phyloP scores from a whole-genome alignment of 805 yeast genomes.

The Kazachstania africana region DNA sequence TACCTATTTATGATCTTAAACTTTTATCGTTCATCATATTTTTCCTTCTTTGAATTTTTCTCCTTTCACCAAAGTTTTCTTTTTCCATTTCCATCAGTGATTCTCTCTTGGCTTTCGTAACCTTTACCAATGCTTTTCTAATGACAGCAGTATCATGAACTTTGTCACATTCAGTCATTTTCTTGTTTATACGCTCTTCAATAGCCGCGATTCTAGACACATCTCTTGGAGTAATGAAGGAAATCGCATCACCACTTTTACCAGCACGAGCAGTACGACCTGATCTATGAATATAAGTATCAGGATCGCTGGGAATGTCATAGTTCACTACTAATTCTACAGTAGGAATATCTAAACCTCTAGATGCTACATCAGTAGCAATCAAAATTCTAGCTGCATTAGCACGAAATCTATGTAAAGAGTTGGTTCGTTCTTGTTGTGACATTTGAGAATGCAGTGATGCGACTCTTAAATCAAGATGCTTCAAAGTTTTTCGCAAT shows the following conservation, averaged over 20 bases:
- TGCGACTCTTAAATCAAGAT: constrained; percentile 69
- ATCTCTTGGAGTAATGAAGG: constrained; percentile 79
- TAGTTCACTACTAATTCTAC: constrained; percentile 85
- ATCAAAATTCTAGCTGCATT: constrained; percentile 86
- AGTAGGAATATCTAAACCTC: constrained; percentile 93
- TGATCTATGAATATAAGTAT: constrained; percentile 90
- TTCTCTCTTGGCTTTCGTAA: constrained; percentile 79
- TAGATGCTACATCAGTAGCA: constrained; percentile 94
- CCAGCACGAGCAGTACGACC: constrained; percentile 99
- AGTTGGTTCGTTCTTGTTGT: constrained; percentile 81
- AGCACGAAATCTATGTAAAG: constrained; percentile 86
- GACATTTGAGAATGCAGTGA: constrained; percentile 93
- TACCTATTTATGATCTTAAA: constrained; percentile 1
- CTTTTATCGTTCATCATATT: constrained; percentile 20
- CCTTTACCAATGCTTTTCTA: constrained; percentile 53
- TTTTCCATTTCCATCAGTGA: constrained; percentile 89
- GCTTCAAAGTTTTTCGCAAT: constrained; percentile 61
- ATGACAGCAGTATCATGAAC: constrained; percentile 71
- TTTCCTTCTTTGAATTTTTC: constrained; percentile 36
- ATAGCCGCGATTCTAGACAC: constrained; percentile 71
- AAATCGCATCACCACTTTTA: constrained; percentile 68
- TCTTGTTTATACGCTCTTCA: constrained; percentile 70
- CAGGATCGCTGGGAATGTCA: constrained; percentile 93
- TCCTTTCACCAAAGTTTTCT: constrained; percentile 74
- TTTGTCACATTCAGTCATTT: constrained; percentile 63